Evolutionary conservation across 257 asterid species (phyloP), one percentile per base, ranked within the genome.

Genomic region (Nicotiana benthamiana): DNA sequence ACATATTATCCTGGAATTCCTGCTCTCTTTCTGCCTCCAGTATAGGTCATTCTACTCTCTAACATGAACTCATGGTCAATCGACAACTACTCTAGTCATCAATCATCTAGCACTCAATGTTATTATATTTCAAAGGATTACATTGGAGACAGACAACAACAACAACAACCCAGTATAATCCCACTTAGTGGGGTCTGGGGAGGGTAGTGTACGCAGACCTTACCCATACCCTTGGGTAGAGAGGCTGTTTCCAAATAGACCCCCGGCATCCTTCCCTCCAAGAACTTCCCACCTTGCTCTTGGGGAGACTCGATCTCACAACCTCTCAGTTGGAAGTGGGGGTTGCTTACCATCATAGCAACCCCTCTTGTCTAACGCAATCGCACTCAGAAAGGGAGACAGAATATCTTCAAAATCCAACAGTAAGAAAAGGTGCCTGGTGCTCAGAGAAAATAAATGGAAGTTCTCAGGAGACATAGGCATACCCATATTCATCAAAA

Each of bases 401-500:
- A 17, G 51, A 65, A 8, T 15, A 16, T 65, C 48, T 30, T 65
- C 24, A 65, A 65, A 65, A 17, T 65, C 51, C 74, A 74, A 74
- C 62, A 48, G 24, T 48, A 74, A 70, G 77, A 70, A 46, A 46
- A 48, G 79, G 43, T 26, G 24, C 17, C 8, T 10, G 79, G 43
- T 26, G 24, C 17, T 7, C 17, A 48, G 61, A 74, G 4, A 48
- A 26, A 48, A 43, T 5, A 40, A 48, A 24, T 0, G 26, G 26
- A 24, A 74, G 43, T 48, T 46, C 40, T 62, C 68, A 26, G 60
- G 77, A 43, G 59, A 70, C 7, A 67, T 36, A 67, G 54, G 82
- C 92, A 84, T 90, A 94, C 98, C 99, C 99, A 79, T 96, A 96
- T 85, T 96, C 91, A 84, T 96, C 97, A 79, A 96, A 96, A 86